Evolutionary conservation across 305 asterid species (phyloP).

Genomic region (Ruellia speciosa): DNA sequence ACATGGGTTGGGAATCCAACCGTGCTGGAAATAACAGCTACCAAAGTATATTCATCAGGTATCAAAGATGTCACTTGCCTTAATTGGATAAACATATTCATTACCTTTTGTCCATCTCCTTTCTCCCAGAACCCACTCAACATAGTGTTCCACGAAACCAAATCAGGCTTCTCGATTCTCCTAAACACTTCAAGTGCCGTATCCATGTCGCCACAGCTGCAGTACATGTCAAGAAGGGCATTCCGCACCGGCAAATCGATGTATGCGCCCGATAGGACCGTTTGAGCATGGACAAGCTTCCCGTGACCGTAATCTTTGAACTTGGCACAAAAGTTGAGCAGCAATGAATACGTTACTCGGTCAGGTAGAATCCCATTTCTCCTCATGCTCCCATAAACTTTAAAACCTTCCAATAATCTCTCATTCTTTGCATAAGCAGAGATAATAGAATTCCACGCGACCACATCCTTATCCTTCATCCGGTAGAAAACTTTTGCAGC

Average conservation of each 20-base stretch:
- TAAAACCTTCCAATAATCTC: constrained; percentile 35
- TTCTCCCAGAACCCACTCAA: constrained; percentile 59
- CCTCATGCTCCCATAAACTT: constrained; percentile 37
- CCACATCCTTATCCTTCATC: constrained; percentile 45
- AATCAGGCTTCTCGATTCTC: constrained; percentile 52
- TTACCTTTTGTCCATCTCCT: constrained; percentile 51
- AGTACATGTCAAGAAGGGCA: constrained; percentile 72
- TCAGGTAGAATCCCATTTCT: constrained; percentile 35
- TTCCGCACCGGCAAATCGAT: constrained; percentile 63
- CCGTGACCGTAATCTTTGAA: constrained; percentile 40
- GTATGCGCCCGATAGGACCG: constrained; percentile 36
- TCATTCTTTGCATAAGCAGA: constrained; percentile 53
- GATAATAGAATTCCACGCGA: constrained; percentile 64
- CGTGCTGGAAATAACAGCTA: constrained; percentile 49
- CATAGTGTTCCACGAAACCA: constrained; percentile 89
- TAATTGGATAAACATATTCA: constrained; percentile 44
- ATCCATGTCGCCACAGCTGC: constrained; percentile 47
- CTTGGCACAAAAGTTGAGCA: constrained; percentile 64
- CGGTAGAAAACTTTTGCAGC: constrained; percentile 40
- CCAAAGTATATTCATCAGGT: constrained; percentile 71
- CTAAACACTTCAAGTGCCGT: constrained; percentile 37
- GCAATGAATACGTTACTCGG: constrained; percentile 61
- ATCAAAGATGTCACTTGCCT: constrained; percentile 20
- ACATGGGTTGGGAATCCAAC: constrained; percentile 36
- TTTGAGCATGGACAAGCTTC: constrained; percentile 46